Evolutionary conservation across 768 basidiomycete species (phyloP), one percentile per base, ranked within the genome.

Genomic region (Rubroboletus satanas): DNA sequence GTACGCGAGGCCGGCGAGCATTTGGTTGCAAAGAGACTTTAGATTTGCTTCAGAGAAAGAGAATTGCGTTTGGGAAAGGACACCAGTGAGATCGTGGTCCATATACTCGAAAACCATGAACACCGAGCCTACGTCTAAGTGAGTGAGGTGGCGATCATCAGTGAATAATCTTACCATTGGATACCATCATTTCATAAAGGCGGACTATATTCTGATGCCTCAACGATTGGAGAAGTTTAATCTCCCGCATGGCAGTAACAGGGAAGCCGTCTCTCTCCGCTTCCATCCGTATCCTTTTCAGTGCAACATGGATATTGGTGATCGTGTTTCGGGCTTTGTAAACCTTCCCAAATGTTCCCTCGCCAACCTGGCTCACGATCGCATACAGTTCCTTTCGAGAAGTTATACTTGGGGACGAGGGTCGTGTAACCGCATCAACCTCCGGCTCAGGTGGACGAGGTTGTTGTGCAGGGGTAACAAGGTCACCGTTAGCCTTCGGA

Each of bases 61-160:
- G 63, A 98, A 90, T 65, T 93, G 88, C 1, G 83, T 89, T 73
- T 98, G 95, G 3, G 93, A 90, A 28, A 99, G 78, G 48, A 98
- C 80, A 4, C 97, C 97, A 2, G 95, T 98, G 51, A 99, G 77
- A 68, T 99, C 97, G 68, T 98, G 96, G 64, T 99, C 94, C 91
- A 97, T 91, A 71, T 99, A 99, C 71, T 98, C 95, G 65, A 98
- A 93, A 37, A 99, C 96, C 97, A 99, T 99, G 73, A 93, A 96
- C 39, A 97, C 95, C 45, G 89, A 87, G 55, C 93, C 96, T 98
- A 63, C 6, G 17, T 46, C 52, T 55, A 11, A 9, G 32, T 68
- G 35, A 70, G 52, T n/a, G 12, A 35, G 14, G 23, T 10, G 12
- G 0, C 10, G 11, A 49, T 36, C 42, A 10, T 38, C 2, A 29